phyloP scores from a whole-genome alignment of 2,329 filamentous ascomycete species.

The Monilinia polystroma region DNA sequence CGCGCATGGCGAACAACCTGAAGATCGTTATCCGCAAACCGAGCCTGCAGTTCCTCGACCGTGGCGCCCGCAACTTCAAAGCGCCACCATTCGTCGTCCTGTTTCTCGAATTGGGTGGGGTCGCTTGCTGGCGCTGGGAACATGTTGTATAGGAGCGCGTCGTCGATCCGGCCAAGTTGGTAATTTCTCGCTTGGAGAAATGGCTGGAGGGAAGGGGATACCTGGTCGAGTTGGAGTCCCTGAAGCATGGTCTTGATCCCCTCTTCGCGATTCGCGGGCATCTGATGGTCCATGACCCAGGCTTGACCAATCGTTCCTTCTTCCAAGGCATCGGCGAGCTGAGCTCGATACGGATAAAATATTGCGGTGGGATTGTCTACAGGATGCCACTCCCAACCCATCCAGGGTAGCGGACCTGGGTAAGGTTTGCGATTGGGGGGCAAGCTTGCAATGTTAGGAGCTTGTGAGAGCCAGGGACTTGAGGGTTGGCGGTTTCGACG shows the following conservation, averaged over 20 bases:
- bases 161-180: accelerated
- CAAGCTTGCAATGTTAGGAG: background rate
- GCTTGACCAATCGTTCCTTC: background rate
- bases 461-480: background rate
- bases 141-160: accelerated
- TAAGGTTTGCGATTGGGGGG: background rate
- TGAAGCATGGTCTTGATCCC: background rate
- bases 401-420: background rate
- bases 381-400: accelerated
- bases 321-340: background rate
- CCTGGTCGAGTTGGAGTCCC: background rate
- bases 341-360: background rate
- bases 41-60: background rate
- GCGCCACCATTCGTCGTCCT: background rate
- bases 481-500: background rate
- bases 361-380: no score
- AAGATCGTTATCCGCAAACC: background rate
- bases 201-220: background rate
- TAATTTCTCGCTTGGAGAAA: no score
- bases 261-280: background rate
- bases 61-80: background rate
- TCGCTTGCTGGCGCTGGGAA: background rate
- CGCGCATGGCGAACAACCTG: accelerated
- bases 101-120: background rate
- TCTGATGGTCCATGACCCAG: background rate